A percentile compares a stretch with the other conserved stretches of the same genome.
Evolutionary conservation across 2,329 filamentous ascomycete genomes (phyloP).

Genomic region (Grosmannia serpens): DNA sequence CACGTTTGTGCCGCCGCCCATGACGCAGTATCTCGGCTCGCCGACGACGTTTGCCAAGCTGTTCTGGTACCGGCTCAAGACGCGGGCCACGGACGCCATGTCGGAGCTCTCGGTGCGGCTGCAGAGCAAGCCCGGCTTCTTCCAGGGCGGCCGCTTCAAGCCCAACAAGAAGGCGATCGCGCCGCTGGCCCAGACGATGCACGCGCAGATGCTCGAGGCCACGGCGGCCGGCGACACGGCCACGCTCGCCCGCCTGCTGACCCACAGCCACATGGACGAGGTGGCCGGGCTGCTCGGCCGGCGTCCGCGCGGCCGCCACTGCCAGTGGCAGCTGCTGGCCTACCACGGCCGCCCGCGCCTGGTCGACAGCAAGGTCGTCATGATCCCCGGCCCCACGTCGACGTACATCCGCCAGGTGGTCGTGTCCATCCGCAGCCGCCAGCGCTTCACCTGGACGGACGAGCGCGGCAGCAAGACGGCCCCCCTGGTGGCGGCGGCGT

Average conservation of each 20-base stretch:
- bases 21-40: constrained; percentile 21
- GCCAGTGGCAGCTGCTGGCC: constrained; percentile 42
- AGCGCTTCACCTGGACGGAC: constrained; percentile 35
- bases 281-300: constrained; percentile 42
- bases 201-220: constrained; percentile 48
- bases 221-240: constrained; percentile 46
- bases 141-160: constrained; percentile 31
- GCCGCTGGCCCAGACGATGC: constrained; percentile 45
- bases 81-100: constrained; percentile 24
- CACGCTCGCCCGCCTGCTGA: constrained; percentile 41
- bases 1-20: constrained; percentile 34
- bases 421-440: constrained; percentile 46
- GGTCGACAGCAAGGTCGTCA: constrained; percentile 41
- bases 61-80: constrained; percentile 24
- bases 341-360: constrained; percentile 39
- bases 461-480: neutral
- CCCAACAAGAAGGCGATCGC: constrained; percentile 28
- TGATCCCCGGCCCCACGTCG: constrained; percentile 30
- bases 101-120: constrained; percentile 29
- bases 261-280: constrained; percentile 33
- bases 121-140: constrained; percentile 32
- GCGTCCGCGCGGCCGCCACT: constrained; percentile 32
- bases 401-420: constrained; percentile 36
- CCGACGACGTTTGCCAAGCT: constrained; percentile 22
- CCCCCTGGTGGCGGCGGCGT: neutral